Evolutionary conservation across 1,139 yeast species (phyloP).

Genomic region (Dujonia santamariae): DNA sequence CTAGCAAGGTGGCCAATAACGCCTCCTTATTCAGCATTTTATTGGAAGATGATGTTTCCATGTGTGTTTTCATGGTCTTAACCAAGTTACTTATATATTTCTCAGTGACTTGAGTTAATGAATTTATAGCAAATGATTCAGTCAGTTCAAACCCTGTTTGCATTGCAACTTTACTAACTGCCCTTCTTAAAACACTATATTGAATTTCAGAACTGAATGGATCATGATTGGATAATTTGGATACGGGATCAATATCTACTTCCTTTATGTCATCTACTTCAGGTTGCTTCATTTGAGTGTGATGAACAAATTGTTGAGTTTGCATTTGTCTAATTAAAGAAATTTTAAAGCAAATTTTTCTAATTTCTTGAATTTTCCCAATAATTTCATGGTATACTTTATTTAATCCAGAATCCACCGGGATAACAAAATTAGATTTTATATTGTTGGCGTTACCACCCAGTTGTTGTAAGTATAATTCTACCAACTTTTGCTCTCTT

Average conservation of each 20-base stretch:
- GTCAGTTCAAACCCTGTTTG: constrained; percentile 90
- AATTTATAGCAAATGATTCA: constrained; percentile 73
- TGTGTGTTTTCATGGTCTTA: constrained; percentile 64
- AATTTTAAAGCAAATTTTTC: constrained; percentile 85
- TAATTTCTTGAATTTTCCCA: constrained; percentile 77
- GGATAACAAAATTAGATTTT: constrained; percentile 29
- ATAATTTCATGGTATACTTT: constrained; percentile 64
- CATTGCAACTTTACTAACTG: constrained; percentile 81
- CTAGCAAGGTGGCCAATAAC: constrained; percentile 62
- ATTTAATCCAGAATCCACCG: constrained; percentile 55
- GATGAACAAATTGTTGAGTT: constrained; percentile 74
- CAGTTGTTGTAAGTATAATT: constrained; percentile 29
- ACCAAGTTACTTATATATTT: constrained; percentile 74
- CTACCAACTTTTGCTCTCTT: constrained; percentile 49
- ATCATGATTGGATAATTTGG: constrained; percentile 70
- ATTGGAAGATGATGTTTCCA: constrained; percentile 60
- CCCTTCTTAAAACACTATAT: constrained; percentile 62
- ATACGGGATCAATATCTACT: constrained; percentile 73
- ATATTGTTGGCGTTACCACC: constrained; percentile 26
- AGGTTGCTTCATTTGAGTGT: constrained; percentile 70
- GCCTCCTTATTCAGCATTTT: constrained; percentile 43
- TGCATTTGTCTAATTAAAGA: constrained; percentile 89
- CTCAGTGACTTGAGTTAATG: constrained; percentile 81
- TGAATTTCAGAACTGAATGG: constrained; percentile 56
- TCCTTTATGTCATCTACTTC: constrained; percentile 61